A percentile compares a stretch with the other conserved stretches of the same genome.
These are phyloP conservation scores for Kodamaea arcana DNA, from an alignment of 1,139 yeast genomes.

Conservation along the genomic window DNA sequence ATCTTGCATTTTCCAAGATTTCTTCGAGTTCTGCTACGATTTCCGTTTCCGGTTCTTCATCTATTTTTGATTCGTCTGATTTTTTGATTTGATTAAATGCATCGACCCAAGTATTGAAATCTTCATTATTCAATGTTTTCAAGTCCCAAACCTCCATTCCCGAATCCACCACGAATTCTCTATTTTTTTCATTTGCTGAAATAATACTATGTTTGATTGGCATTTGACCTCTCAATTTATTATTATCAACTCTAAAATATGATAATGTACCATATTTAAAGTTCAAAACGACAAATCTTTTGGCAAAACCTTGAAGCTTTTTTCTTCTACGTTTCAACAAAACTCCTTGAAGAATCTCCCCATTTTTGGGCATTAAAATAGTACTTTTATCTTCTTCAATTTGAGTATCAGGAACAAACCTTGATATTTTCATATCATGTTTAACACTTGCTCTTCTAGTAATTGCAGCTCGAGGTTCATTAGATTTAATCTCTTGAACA, in stretches of 20 bases:
- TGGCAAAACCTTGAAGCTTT: conserved; percentile 76
- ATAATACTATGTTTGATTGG: conserved; percentile 77
- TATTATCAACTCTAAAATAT: conserved; percentile 67
- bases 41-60: conserved; percentile 6
- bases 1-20: conserved; percentile 1
- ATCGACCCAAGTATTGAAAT: conserved; percentile 78
- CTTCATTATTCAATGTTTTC: conserved; percentile 60
- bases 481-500: conserved; percentile 17
- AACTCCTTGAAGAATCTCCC: conserved; percentile 68
- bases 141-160: conserved; percentile 95
- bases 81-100: conserved; percentile 58
- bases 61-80: conserved; percentile 11
- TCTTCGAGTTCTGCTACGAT: conserved; percentile 1
- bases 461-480: conserved; percentile 1
- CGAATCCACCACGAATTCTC: conserved; percentile 80
- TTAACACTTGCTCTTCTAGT: conserved; percentile 4
- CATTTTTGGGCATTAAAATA: conserved; percentile 44
- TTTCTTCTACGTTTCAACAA: conserved; percentile 74
- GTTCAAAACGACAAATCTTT: conserved; percentile 80
- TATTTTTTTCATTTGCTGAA: conserved; percentile 66
- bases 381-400: conserved; percentile 7
- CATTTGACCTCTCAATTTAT: conserved; percentile 85
- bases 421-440: background rate
- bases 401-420: conserved; percentile 1
- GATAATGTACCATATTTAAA: conserved; percentile 78